Evolutionary conservation across 176 grass and related monocot genomes (phyloP), one percentile per base, ranked within the genome.

Genomic region (Calamus simplicifolius): DNA sequence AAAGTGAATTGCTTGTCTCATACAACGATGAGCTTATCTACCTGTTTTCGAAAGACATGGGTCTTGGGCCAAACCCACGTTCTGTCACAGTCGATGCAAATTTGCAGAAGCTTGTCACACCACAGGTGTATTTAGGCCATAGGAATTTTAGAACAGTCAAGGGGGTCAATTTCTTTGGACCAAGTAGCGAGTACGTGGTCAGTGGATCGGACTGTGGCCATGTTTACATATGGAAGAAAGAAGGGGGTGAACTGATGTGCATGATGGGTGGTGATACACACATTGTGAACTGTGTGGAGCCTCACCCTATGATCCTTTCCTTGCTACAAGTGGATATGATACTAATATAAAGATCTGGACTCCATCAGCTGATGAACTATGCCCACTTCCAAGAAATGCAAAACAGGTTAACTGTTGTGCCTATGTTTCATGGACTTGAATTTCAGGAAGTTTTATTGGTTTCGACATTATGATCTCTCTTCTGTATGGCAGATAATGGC

Each of bases 121-220:
- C 70, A 26, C 86, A 90, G 67, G 68, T 43, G 57, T 95, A 86
- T 70, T 74, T 61, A 19, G 91, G 91, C 53, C 86, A 95, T 58
- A 81, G 86, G 62, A 95, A 95, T 78, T 85, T 60, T 60, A 71
- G 71, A 68, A 95, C 82, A 15, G 63, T 87, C 49, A 95, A 95
- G 70, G 90, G 86, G 57, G 58, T 81, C 71, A 90, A 71, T 81
- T 90, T 89, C 67, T 95, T 95, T 35, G 90, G 90, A 53, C 79
- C 81, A 12, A 79, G 66, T 12, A 74, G 81, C 76, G 90, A 95
- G 66, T 95, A 95, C 61, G 77, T 95, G n/a, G 54, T 79, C 60
- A 89, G 79, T 65, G 90, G 90, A 35, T 95, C 86, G 50, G 90
- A 95, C 57, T 89, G 86, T 19, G 90, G 82, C n/a, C 76, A 89